Base-by-base conservation (phyloP, 345 rosid genomes). In the Jatropha curcas region DNA sequence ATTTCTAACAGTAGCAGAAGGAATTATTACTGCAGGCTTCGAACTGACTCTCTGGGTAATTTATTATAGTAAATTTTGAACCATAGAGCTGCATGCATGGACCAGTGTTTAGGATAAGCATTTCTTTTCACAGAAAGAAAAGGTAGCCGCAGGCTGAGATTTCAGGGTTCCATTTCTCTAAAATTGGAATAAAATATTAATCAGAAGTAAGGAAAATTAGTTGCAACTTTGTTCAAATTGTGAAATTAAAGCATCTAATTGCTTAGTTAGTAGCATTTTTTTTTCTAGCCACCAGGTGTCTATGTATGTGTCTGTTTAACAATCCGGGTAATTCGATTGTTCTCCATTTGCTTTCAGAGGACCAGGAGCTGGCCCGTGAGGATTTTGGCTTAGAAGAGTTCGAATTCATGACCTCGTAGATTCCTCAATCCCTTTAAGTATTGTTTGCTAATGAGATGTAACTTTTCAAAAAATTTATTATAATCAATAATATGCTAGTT, bases 11-110 rank as follows among this genome's bases (percentile, higher is more conserved):
- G 73, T n/a, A n/a, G n/a, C n/a, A n/a, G 7, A 33, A 14, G 53
- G 45, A 25, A 53, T 19, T 58, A 46, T 61, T 53, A 34, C 46
- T 52, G 76, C n/a, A 56, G 78, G 74, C 46, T 76, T 80, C 27
- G 28, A 73, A 28, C 74, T 57, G 48, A 61, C 61, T 61, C 60
- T 67, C 67, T 60, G 71, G 73, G 76, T 39, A 45, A 24, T 60
- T 35, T 71, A 61, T 71, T 50, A 74, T 74, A 56, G 33, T 66
- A 62, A 52, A 14, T 51, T 63, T 30, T 46, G 72, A 43, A 58
- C 41, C 55, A 50, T 28, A 63, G 56, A 68, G 65, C 33, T 30
- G n/a, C n/a, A n/a, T n/a, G 9, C 34, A 52, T 60, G 67, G 67
- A 58, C 70, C 76, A 60, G 72, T 51, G 56, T 45, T 39, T 59